Percentiles rank a stretch among this genome's conserved stretches.
phyloP scores from a whole-genome alignment of 2,329 filamentous ascomycete genomes.

The Colletotrichum trifolii region DNA sequence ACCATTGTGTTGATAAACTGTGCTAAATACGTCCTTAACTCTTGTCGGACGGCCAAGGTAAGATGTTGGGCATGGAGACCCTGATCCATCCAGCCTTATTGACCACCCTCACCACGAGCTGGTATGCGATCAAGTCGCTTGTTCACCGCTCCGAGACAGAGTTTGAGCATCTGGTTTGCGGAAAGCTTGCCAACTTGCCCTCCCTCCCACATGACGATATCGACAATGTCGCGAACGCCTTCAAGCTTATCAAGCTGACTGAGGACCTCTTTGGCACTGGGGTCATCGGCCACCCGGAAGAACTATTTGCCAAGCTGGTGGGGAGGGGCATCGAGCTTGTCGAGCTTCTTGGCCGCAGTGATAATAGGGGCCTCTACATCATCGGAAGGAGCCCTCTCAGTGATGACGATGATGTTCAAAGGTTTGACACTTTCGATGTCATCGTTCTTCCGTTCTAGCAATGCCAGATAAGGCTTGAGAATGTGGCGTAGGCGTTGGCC shows the following conservation, averaged over 20 bases:
- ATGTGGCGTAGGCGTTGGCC: slow-evolving; percentile 78
- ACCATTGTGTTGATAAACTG: too few species aligned
- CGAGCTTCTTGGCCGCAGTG: slow-evolving; percentile 74
- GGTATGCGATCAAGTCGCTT: slow-evolving; percentile 47
- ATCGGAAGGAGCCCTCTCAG: slow-evolving; percentile 84
- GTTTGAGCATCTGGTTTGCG: slow-evolving; percentile 80
- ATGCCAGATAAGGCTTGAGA: slow-evolving; percentile 74
- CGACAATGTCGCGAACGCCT: slow-evolving; percentile 85
- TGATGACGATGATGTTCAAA: slow-evolving; percentile 91
- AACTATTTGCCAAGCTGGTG: slow-evolving; percentile 95
- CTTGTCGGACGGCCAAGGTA: too few species aligned
- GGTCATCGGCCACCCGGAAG: slow-evolving; percentile 88
- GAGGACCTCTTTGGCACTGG: slow-evolving; percentile 71
- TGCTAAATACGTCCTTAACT: too few species aligned
- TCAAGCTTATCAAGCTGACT: slow-evolving; percentile 79
- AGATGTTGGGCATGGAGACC: too few species aligned
- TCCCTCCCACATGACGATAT: slow-evolving; percentile 80
- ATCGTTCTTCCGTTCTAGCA: slow-evolving; percentile 51
- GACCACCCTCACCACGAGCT: slow-evolving; percentile 19
- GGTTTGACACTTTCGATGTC: slow-evolving; percentile 69
- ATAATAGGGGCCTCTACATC: slow-evolving; percentile 79
- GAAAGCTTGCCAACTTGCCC: slow-evolving; percentile 61
- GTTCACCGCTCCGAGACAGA: slow-evolving; percentile 81
- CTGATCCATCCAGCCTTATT: background rate
- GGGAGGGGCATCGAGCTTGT: slow-evolving; percentile 73